These are phyloP conservation scores for Lachancea lanzarotensis DNA, from an alignment of 805 yeast species.

Conservation along the genomic window DNA sequence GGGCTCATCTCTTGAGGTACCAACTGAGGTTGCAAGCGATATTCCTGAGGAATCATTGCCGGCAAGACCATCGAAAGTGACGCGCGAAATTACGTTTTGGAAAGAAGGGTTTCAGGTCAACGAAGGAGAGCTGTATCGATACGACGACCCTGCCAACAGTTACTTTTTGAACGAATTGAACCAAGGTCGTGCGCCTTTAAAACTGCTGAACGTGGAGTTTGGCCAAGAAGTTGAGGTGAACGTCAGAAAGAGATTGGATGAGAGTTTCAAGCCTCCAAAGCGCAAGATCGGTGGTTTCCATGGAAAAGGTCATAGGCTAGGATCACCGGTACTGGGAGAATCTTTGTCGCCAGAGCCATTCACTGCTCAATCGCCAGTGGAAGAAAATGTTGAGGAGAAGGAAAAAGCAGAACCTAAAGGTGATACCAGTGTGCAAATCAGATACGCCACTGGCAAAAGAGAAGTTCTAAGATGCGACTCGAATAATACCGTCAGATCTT, in stretches of 20 bases:
- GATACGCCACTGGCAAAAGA: conserved; percentile 77
- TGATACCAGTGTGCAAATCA: conserved; percentile 70
- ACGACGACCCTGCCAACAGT: conserved; percentile 88
- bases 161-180: conserved; percentile 72
- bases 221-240: conserved; percentile 93
- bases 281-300: conserved; percentile 55
- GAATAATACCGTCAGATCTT: conserved; percentile 52
- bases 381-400: conserved; percentile 13
- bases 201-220: conserved; percentile 70
- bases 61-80: conserved; percentile 43
- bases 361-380: conserved; percentile 8
- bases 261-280: conserved; percentile 70
- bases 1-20: conserved; percentile 32
- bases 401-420: conserved; percentile 37
- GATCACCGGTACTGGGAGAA: conserved; percentile 84
- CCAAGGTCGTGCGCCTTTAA: conserved; percentile 85
- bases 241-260: conserved; percentile 74
- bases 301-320: conserved; percentile 81
- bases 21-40: conserved; percentile 32
- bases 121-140: conserved; percentile 77
- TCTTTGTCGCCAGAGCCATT: conserved; percentile 11
- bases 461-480: conserved; percentile 58
- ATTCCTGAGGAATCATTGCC: conserved; percentile 30
- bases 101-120: conserved; percentile 93
- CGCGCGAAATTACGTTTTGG: conserved; percentile 89